Percentiles rank a stretch among this genome's conserved stretches.
Evolutionary conservation across 2,329 filamentous ascomycete genomes (phyloP).

Genomic region (Cladophialophora carrionii): DNA sequence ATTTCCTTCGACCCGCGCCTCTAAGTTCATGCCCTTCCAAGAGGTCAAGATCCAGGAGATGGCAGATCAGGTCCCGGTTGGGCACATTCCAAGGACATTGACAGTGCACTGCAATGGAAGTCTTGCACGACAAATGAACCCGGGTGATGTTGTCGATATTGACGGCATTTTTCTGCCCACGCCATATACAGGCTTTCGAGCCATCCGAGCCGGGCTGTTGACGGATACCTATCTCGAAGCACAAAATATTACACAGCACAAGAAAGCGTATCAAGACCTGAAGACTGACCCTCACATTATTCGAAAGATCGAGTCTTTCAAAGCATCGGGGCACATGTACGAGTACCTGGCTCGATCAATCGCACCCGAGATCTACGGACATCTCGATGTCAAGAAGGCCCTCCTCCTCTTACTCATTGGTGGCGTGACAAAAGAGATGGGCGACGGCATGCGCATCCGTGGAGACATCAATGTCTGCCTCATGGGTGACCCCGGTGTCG

Average conservation of each 20-base stretch:
- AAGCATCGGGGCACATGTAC: slow-evolving; percentile 87
- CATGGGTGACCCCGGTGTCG: slow-evolving; percentile 99
- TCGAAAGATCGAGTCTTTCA: slow-evolving; percentile 81
- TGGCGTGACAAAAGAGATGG: slow-evolving; percentile 94
- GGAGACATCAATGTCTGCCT: slow-evolving; percentile 98
- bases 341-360: slow-evolving; percentile 95
- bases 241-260: slow-evolving; percentile 91
- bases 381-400: slow-evolving; percentile 97
- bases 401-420: slow-evolving; percentile 93
- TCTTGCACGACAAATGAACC: slow-evolving; percentile 82
- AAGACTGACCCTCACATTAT: slow-evolving; percentile 78
- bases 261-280: slow-evolving; percentile 96
- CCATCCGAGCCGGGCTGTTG: slow-evolving; percentile 91
- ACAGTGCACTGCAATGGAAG: slow-evolving; percentile 89
- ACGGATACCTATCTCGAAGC: slow-evolving; percentile 97
- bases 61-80: slow-evolving; percentile 98
- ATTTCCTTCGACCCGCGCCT: slow-evolving; percentile 91
- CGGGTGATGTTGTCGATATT: slow-evolving; percentile 91
- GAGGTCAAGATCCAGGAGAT: slow-evolving; percentile 99
- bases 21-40: slow-evolving; percentile 96
- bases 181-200: slow-evolving; percentile 98
- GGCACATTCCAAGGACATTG: slow-evolving; percentile 90
- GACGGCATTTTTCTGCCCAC: slow-evolving; percentile 95
- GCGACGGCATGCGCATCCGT: slow-evolving; percentile 97
- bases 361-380: slow-evolving; percentile 94